These are phyloP conservation scores for Discostella stelligeroides DNA, from an alignment of 108 stramenopile genomes.

Conservation along the genomic window DNA sequence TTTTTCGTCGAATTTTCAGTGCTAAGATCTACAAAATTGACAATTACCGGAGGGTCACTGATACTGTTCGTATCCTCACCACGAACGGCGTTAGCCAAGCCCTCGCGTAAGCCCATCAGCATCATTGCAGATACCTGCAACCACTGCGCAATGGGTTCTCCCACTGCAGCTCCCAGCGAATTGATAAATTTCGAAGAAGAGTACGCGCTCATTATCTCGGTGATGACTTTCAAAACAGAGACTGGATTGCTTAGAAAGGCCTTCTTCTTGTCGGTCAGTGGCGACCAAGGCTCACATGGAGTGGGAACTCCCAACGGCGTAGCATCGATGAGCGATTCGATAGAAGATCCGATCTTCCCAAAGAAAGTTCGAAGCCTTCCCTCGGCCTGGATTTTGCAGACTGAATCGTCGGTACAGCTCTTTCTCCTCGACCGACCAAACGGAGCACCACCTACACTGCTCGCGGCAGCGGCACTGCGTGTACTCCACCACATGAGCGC, in stretches of 20 bases:
- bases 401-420: not conserved
- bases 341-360: conserved; percentile 6
- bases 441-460: not conserved
- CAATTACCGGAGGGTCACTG: conserved; percentile 11
- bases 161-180: conserved; percentile 4
- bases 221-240: conserved; percentile 9
- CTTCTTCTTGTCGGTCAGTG: conserved; percentile 16
- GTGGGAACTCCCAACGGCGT: conserved; percentile 20
- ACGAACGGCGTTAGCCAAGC: conserved; percentile 14
- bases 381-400: not conserved
- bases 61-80: conserved; percentile 10
- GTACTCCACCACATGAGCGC: not conserved
- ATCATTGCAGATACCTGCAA: not conserved
- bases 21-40: conserved; percentile 33
- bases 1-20: conserved; percentile 12
- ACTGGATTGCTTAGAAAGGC: conserved; percentile 25
- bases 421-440: conserved; percentile 1
- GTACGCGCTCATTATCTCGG: conserved; percentile 9
- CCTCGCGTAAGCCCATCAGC: conserved; percentile 20
- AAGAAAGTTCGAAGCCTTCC: conserved; percentile 11
- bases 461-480: not conserved
- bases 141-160: not conserved
- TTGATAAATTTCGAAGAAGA: conserved; percentile 2
- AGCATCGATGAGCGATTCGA: conserved; percentile 35
- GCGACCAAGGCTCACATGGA: conserved; percentile 28